A percentile compares a stretch with the other conserved stretches of the same genome.
Conservation (phyloP, 192 early-diverging fungal genomes). For the Backusella liffmaniae region DNA sequence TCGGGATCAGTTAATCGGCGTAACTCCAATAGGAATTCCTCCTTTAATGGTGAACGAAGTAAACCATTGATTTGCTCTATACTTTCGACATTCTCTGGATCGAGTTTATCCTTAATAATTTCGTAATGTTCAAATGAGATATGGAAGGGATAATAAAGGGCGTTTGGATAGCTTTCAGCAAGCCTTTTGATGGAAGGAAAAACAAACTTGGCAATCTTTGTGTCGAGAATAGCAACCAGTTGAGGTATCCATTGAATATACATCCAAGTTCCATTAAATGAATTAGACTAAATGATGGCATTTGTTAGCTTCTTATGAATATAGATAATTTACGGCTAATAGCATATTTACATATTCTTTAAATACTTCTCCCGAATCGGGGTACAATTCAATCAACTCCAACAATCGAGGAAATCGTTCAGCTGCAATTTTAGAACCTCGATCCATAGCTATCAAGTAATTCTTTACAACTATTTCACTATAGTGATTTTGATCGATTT, state of each 20-base stretch:
- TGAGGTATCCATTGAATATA: constrained; percentile 79
- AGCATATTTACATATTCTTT: constrained; percentile 20
- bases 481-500: constrained; percentile 23
- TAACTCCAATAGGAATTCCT: constrained; percentile 64
- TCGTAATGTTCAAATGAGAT: constrained; percentile 71
- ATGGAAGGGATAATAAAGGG: constrained; percentile 64
- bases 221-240: constrained; percentile 69
- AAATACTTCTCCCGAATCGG: constrained; percentile 34
- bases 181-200: constrained; percentile 52
- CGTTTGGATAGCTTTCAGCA: constrained; percentile 60
- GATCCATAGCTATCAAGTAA: constrained; percentile 54
- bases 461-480: constrained; percentile 40
- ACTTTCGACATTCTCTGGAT: constrained; percentile 30
- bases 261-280: constrained; percentile 55
- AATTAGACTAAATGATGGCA: constrained; percentile 28
- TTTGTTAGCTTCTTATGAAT: not conserved
- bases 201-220: constrained; percentile 45
- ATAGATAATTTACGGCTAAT: not conserved
- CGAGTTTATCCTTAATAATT: constrained; percentile 32
- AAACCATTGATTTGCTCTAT: constrained; percentile 37
- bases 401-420: constrained; percentile 71
- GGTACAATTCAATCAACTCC: constrained; percentile 60
- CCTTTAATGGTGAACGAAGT: constrained; percentile 46
- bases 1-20: constrained; percentile 65
- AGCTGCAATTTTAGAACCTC: constrained; percentile 49